Evolutionary conservation across 139 green algal species (phyloP).

Genomic region (Pleodorina starrii): DNA sequence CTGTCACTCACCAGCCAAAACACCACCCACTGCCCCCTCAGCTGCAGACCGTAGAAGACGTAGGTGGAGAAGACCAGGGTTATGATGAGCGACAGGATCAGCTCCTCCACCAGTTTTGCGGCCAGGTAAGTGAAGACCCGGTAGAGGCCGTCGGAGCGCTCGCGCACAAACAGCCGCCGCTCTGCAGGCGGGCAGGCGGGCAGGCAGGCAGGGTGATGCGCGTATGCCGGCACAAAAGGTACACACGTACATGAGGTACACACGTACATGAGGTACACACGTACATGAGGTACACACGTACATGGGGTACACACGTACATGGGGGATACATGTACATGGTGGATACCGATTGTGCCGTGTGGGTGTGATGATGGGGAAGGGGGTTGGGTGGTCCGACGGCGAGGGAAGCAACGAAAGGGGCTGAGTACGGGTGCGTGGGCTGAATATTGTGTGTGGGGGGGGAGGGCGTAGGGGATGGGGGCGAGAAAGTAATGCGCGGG

Average conservation of each 20-base stretch:
- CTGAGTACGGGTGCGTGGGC: no score
- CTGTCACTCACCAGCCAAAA: constrained; percentile 58
- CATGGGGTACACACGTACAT: no score
- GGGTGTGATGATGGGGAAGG: no score
- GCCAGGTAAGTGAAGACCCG: constrained; percentile 78
- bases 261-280: no score
- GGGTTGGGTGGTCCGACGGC: no score
- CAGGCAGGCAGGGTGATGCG: neutral
- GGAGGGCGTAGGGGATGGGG: no score
- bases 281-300: no score
- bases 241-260: no score
- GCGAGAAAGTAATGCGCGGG: no score
- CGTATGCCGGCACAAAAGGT: no score
- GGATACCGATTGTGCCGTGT: no score
- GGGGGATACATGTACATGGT: neutral
- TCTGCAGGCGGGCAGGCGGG: constrained; percentile 54
- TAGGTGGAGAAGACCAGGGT: constrained; percentile 33
- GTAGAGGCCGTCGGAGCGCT: constrained; percentile 85
- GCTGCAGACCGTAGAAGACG: constrained; percentile 53
- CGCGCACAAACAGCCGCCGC: constrained; percentile 80
- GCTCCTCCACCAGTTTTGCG: constrained; percentile 76
- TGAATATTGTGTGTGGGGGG: no score
- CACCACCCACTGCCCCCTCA: constrained; percentile 53
- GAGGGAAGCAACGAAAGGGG: neutral
- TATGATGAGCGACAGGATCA: constrained; percentile 47